Conservation (phyloP, 345 rosid genomes). For the Draba incana region DNA sequence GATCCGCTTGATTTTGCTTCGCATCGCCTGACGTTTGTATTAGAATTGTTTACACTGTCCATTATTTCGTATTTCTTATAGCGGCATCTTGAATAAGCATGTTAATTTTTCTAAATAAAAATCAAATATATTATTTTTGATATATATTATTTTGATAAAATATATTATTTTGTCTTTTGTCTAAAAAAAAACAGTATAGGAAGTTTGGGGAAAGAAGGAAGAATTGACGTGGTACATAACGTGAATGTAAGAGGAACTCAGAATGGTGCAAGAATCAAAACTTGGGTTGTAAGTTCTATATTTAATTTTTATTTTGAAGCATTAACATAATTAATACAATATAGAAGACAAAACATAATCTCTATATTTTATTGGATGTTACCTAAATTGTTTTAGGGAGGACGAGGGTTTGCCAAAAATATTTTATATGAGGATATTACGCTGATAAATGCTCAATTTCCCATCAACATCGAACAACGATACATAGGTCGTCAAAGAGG, state of each 20-base stretch:
- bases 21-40: too few relatives aligned
- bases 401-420: slow-evolving; percentile 21
- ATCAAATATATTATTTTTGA: too few relatives aligned
- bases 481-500: neutral
- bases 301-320: neutral
- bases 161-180: too few relatives aligned
- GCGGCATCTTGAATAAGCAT: neutral
- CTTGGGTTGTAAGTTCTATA: slow-evolving; percentile 19
- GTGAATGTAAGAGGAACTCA: slow-evolving; percentile 23
- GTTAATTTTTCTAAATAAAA: neutral
- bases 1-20: too few relatives aligned
- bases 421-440: slow-evolving; percentile 24
- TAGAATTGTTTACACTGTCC: too few relatives aligned
- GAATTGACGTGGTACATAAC: neutral
- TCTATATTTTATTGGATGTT: neutral
- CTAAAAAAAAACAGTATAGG: slow-evolving; percentile 5
- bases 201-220: slow-evolving; percentile 19
- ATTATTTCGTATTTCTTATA: too few relatives aligned
- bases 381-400: neutral
- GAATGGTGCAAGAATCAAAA: slow-evolving; percentile 29
- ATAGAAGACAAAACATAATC: neutral
- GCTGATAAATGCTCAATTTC: neutral
- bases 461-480: slow-evolving; percentile 24
- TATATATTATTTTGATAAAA: too few relatives aligned
- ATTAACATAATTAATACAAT: too few relatives aligned